Base-by-base conservation (phyloP, 2,329 filamentous ascomycete genomes). In the Berkeleyomyces basicola region DNA sequence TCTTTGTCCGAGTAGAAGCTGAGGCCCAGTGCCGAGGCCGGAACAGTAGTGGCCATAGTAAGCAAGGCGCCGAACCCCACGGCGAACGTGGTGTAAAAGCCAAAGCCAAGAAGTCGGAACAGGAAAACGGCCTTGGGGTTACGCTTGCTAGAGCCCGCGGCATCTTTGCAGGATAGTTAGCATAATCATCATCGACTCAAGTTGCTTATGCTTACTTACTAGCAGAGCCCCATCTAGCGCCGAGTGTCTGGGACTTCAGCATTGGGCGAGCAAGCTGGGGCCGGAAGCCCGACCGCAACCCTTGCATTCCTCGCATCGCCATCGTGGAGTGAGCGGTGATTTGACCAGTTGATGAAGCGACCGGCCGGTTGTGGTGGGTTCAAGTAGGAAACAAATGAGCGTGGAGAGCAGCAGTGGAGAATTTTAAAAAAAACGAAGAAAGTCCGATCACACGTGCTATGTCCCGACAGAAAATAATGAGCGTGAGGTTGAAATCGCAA, bases 1-100 rank as follows among this genome's bases (percentile, higher is more conserved):
- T 95, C 88, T 69, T 82, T 83, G 74, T 95, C 87, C 39, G 67
- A 75, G 69, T 73, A 72, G 67, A 75, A 74, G 57, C 53, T 51
- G 9, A 66, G 62, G n/a, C 65, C 65, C 10, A 66, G 59, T 9
- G 65, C 58, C 7, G 58, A 62, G 3, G 64, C 58, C 7, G 65
- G 65, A 11, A 66, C 39, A 14, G 65, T 66, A n/a, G 62, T 63
- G 46, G 58, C 49, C 46, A 66, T 58, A 39, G 64, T 65, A 10
- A 61, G 7, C n/a, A 63, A 10, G 10, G 60, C 60, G 16, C 63
- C 63, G 10, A 61, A 58, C 14, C 59, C 53, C n/a, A 61, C 51
- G 16, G 60, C 59, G 37, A 62, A 59, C 5, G 55, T 61, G 11
- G 63, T 62, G 42, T 62, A 62, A 11, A 61, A 59, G 7, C 53